Evolutionary conservation across 192 early-diverging fungal species (phyloP).

Genomic region (Entophlyctis luteolus): DNA sequence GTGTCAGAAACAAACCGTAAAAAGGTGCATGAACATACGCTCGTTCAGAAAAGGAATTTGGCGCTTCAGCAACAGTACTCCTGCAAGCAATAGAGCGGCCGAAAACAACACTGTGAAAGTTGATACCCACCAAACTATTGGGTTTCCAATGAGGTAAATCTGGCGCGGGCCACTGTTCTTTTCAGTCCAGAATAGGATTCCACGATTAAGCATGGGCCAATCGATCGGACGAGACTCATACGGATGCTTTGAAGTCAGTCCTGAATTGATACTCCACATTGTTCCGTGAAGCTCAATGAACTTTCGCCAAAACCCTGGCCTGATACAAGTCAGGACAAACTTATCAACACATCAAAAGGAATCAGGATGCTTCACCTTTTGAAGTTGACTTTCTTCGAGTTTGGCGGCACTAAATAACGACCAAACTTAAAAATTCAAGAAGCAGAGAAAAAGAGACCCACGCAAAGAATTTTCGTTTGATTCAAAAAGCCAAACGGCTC

Average conservation of each 20-base stretch:
- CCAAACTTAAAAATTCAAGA: not conserved
- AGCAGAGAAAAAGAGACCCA: conserved; percentile 27
- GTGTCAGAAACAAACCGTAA: not conserved
- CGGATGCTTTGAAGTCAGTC: conserved; percentile 47
- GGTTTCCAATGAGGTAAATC: conserved; percentile 56
- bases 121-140: conserved; percentile 45
- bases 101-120: conserved; percentile 25
- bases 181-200: conserved; percentile 54
- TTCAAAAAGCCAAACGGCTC: conserved; percentile 40
- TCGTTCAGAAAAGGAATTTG: conserved; percentile 17
- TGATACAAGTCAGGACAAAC: too few relatives aligned
- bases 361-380: not conserved
- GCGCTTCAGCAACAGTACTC: conserved; percentile 34
- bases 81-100: conserved; percentile 15
- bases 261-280: conserved; percentile 52
- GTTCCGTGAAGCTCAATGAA: conserved; percentile 48
- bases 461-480: conserved; percentile 33
- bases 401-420: conserved; percentile 23
- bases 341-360: not conserved
- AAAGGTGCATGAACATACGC: conserved; percentile 2
- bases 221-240: conserved; percentile 56
- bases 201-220: conserved; percentile 47
- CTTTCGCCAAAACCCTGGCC: conserved; percentile 44
- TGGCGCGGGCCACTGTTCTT: conserved; percentile 34
- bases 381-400: conserved; percentile 40